Evolutionary conservation across 2,329 filamentous ascomycete species (phyloP), one percentile per base, ranked within the genome.

Genomic region (Penicillium sp.): DNA sequence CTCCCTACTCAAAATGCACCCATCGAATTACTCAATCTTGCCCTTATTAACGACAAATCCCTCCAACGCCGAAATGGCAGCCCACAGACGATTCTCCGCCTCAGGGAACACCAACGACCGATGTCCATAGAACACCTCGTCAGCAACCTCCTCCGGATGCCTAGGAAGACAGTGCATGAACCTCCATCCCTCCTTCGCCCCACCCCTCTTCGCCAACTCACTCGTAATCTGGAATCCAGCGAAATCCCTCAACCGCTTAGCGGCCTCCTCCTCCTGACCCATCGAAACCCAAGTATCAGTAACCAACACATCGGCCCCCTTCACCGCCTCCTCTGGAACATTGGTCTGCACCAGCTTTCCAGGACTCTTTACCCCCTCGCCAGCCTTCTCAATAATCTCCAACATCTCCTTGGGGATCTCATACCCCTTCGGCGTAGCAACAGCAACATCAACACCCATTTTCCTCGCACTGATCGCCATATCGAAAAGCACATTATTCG

Each of bases 251-350:
- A 96, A 68, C 43, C 88, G 78, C 75, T 85, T 85, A 58, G 83
- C 77, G 35, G 82, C 77, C 70, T 97, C 93, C 49, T 81, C 81
- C 70, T 98, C 93, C 71, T 97, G 91, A 40, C 93, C 93, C 93
- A 98, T 98, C 1, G 88, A 95, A 28, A 98, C 81, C 93, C 93
- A 98, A 1, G 93, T 98, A 64, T 98, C 93, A 1, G 93, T 98
- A 21, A 97, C 89, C 51, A 98, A 75, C 45, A 97, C 79, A 66
- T 98, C 85, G 3, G 93, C 91, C 56, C 84, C 75, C 73, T 87
- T 87, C 64, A 96, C 82, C 1, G 77, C 93, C 63, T 95, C 87
- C 66, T 93, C 87, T 0, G 91, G 93, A 1, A 85, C 74, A 21
- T 77, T 85, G 0, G 88, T 94, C 70, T 95, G 85, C 5, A 72